Evolutionary conservation across 441 rosid genomes (phyloP).

Genomic region (Erodium moschatum): DNA sequence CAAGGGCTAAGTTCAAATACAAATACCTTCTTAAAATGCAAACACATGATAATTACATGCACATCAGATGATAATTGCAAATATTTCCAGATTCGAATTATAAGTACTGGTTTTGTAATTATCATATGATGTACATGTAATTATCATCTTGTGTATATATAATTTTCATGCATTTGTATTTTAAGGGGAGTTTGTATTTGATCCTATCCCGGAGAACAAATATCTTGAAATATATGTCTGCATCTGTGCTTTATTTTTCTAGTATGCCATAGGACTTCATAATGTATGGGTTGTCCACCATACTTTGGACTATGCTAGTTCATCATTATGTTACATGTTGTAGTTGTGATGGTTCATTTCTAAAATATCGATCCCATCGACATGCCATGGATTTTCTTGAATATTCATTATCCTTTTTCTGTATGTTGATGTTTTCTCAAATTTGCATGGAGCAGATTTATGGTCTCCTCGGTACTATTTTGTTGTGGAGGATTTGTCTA

Average conservation of each 20-base stretch:
- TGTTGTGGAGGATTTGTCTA: conserved; percentile 85
- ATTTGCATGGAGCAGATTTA: conserved; percentile 43
- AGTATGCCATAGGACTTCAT: background rate
- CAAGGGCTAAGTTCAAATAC: too few relatives aligned
- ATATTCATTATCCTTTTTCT: conserved; percentile 10
- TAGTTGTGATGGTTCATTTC: background rate
- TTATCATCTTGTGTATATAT: too few relatives aligned
- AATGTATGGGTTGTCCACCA: background rate
- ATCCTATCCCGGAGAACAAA: background rate
- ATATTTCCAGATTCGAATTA: too few relatives aligned
- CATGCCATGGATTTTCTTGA: background rate
- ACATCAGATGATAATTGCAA: too few relatives aligned
- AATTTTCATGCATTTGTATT: too few relatives aligned
- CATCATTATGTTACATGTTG: background rate
- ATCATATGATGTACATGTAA: too few relatives aligned
- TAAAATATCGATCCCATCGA: background rate
- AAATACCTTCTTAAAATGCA: too few relatives aligned
- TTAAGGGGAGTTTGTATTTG: too few relatives aligned
- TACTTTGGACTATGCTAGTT: background rate
- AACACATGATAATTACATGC: too few relatives aligned
- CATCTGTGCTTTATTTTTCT: background rate
- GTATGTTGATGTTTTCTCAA: conserved; percentile 16
- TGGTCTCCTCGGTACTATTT: conserved; percentile 44
- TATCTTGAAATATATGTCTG: conserved; percentile 5
- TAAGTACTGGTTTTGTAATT: too few relatives aligned